Base-by-base conservation (phyloP, 1,139 yeast species). In the Suhomyces guaymorum region DNA sequence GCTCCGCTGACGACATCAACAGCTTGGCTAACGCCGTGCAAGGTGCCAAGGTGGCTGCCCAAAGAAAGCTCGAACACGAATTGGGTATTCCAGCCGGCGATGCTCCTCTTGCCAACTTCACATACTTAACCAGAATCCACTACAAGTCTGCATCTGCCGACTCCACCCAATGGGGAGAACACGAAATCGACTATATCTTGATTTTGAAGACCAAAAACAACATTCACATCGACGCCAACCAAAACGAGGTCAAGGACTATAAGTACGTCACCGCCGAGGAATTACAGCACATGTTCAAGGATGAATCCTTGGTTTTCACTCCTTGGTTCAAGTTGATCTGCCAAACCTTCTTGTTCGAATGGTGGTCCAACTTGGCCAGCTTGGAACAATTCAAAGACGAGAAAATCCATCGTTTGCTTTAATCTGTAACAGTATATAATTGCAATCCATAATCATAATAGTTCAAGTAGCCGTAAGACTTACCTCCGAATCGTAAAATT, bases 241-340 rank as follows among this genome's bases (percentile, higher is more conserved):
- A 73, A 30, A 90, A 89, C 57, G 99, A 92, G 59, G 96, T 92
- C 35, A 81, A 80, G 57, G 96, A 86, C 57, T 67, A 68, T 52
- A 76, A 72, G 54, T 92, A 86, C 63, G 97, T 92, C 15, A 67
- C 79, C 26, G 77, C 75, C 20, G 65, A 66, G 1, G 82, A 85
- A 48, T 72, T 94, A 50, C 75, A 80, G 53, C 68, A 59, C 11
- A 87, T 94, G 97, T 87, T 92, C 58, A 53, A 72, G 21, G 88
- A 89, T 54, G 52, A 65, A 12, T 44, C 52, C 11, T 69, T 84
- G 45, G 73, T 77, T 13, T 94, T 92, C 62, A 92, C 99, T 5
- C 98, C 98, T 8, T 92, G 99, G 99, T 92, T 92, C 70, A 89
- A 88, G 63, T 77, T 92, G 48, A 92, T 92, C 50, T 94, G 98